Percentiles rank a stretch among this genome's conserved stretches.
Conservation (phyloP, 805 yeast genomes). For the Ogataea dorogensis region DNA sequence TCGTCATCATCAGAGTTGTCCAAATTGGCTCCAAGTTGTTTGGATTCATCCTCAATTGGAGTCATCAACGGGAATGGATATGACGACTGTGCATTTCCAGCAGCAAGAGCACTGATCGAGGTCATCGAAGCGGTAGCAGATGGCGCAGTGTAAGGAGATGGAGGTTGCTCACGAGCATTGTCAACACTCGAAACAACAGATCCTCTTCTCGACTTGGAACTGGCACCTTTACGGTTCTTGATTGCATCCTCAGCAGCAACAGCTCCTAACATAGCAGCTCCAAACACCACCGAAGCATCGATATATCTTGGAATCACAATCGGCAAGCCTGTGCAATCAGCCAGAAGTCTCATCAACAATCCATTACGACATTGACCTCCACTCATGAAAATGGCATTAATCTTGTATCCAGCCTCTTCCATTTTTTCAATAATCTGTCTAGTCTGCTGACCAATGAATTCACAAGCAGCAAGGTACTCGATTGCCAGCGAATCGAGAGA, state of each 20-base stretch:
- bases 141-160: conserved; percentile 79
- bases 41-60: conserved; percentile 36
- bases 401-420: conserved; percentile 74
- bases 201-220: conserved; percentile 28
- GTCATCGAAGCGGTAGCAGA: conserved; percentile 71
- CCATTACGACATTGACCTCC: conserved; percentile 98
- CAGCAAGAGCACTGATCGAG: conserved; percentile 51
- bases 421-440: conserved; percentile 89
- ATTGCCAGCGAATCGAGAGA: conserved; percentile 82
- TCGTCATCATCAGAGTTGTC: conserved; percentile 36
- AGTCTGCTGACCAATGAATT: conserved; percentile 96
- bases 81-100: conserved; percentile 33
- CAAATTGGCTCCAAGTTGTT: conserved; percentile 30
- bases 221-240: conserved; percentile 26
- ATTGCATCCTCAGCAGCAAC: conserved; percentile 75
- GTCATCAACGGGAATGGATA: conserved; percentile 52
- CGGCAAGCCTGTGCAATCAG: conserved; percentile 91
- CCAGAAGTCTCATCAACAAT: conserved; percentile 81
- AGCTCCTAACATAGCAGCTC: conserved; percentile 93
- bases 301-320: conserved; percentile 91
- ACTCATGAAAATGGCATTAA: conserved; percentile 78
- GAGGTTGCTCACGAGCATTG: conserved; percentile 28
- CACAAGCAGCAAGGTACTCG: conserved; percentile 90
- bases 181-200: conserved; percentile 27
- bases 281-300: conserved; percentile 96